Conservation (phyloP, 345 rosid species). For the Moringa oleifera region DNA sequence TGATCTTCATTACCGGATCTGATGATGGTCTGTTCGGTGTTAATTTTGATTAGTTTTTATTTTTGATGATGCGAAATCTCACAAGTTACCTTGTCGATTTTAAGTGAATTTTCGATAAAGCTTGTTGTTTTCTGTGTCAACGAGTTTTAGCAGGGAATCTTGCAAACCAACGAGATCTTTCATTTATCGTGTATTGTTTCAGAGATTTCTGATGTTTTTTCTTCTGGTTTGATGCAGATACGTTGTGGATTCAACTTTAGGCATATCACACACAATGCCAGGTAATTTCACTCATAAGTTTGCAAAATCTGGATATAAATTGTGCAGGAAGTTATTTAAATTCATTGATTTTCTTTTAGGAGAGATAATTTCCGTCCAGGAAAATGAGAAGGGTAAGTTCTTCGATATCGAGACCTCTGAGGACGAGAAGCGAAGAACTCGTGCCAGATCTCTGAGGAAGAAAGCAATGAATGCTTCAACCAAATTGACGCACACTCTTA, state of each 20-base stretch:
- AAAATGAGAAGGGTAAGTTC: conserved; percentile 36
- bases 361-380: conserved; percentile 36
- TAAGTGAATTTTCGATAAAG: conserved; percentile 4
- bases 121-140: conserved; percentile 9
- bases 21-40: conserved; percentile 3
- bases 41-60: background rate
- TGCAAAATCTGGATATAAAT: conserved; percentile 10
- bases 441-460: conserved; percentile 60
- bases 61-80: conserved; percentile 6
- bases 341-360: conserved; percentile 19
- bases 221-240: conserved; percentile 22
- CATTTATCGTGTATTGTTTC: background rate
- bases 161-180: conserved; percentile 20
- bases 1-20: conserved; percentile 23
- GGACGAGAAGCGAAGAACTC: conserved; percentile 52
- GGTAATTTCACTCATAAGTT: conserved; percentile 26
- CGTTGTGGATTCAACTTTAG: conserved; percentile 11
- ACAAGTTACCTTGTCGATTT: conserved; percentile 10
- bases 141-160: conserved; percentile 1
- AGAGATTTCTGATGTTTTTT: conserved; percentile 13
- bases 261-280: conserved; percentile 33
- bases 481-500: conserved; percentile 55
- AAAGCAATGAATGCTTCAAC: conserved; percentile 80
- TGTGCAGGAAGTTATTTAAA: background rate
- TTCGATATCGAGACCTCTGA: conserved; percentile 53